phyloP scores from a whole-genome alignment of 164 flowering plant species.

The Aristolochia fimbriata region DNA sequence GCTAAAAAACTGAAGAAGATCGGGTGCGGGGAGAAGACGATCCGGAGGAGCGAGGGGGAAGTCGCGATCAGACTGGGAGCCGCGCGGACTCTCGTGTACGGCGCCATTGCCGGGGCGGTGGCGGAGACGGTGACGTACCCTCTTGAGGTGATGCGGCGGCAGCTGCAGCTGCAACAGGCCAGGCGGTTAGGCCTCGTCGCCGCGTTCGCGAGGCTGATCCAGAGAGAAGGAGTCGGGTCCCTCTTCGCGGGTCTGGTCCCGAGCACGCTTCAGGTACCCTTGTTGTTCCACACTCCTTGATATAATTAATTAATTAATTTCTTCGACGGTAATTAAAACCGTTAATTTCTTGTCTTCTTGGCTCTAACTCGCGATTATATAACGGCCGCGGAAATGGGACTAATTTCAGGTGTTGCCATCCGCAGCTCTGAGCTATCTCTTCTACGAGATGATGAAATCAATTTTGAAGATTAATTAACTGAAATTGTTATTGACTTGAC shows the following conservation, averaged over 20 bases:
- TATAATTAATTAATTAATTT: no score
- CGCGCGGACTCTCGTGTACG: slow-evolving; percentile 7
- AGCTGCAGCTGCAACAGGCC: slow-evolving; percentile 11
- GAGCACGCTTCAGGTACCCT: slow-evolving; percentile 16
- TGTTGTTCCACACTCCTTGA: no score
- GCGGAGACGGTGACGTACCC: slow-evolving; percentile 14
- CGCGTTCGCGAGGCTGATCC: slow-evolving; percentile 6
- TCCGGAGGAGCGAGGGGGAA: background rate
- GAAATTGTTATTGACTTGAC: background rate
- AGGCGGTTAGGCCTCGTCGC: slow-evolving; percentile 3
- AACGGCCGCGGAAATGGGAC: background rate
- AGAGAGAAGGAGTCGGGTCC: slow-evolving; percentile 9
- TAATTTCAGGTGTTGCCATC: slow-evolving; percentile 15
- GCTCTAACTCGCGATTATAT: no score
- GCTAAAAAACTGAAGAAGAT: background rate
- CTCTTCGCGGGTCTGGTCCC: slow-evolving; percentile 13
- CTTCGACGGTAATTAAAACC: no score
- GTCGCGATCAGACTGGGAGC: slow-evolving; percentile 2
- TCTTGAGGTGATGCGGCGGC: slow-evolving; percentile 13
- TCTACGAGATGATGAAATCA: slow-evolving; percentile 11
- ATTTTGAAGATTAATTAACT: slow-evolving; percentile 5
- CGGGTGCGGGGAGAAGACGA: background rate
- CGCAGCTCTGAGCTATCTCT: slow-evolving; percentile 9
- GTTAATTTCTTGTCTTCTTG: no score
- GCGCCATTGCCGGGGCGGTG: slow-evolving; percentile 11